Conservation (phyloP, 441 rosid species). For the Erodium texanum region DNA sequence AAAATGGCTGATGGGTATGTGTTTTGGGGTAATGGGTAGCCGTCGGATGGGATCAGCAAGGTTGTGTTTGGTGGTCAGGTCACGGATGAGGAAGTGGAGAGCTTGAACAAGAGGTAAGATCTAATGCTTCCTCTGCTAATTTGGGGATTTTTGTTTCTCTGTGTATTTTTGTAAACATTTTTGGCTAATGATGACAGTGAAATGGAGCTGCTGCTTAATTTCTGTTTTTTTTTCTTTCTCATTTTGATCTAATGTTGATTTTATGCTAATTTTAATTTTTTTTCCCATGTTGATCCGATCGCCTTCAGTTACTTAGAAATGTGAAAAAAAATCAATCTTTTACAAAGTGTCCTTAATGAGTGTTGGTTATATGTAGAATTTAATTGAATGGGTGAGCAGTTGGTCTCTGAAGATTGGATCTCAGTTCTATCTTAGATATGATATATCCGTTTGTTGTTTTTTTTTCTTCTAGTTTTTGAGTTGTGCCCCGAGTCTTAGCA, state of each 20-base stretch:
- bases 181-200: too few relatives aligned
- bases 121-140: conserved; percentile 14
- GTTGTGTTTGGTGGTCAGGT: conserved; percentile 98
- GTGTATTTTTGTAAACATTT: neutral
- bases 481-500: too few relatives aligned
- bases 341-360: too few relatives aligned
- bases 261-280: neutral
- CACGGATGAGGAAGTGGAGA: conserved; percentile 82
- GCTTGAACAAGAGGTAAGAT: conserved; percentile 72
- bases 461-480: too few relatives aligned
- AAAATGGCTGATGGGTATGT: neutral
- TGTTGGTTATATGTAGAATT: too few relatives aligned
- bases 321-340: neutral
- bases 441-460: neutral
- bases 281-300: neutral
- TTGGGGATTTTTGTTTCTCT: neutral
- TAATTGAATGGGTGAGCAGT: neutral
- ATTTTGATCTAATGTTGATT: neutral
- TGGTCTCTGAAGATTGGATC: neutral
- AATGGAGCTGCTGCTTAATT: neutral
- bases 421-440: neutral
- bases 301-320: neutral
- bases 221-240: neutral
- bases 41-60: conserved; percentile 90
- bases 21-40: conserved; percentile 30